Percentiles rank a stretch among this genome's conserved stretches.
These are phyloP conservation scores for Globisporangium spiculum DNA, from an alignment of 352 stramenopile genomes.

Conservation along the genomic window DNA sequence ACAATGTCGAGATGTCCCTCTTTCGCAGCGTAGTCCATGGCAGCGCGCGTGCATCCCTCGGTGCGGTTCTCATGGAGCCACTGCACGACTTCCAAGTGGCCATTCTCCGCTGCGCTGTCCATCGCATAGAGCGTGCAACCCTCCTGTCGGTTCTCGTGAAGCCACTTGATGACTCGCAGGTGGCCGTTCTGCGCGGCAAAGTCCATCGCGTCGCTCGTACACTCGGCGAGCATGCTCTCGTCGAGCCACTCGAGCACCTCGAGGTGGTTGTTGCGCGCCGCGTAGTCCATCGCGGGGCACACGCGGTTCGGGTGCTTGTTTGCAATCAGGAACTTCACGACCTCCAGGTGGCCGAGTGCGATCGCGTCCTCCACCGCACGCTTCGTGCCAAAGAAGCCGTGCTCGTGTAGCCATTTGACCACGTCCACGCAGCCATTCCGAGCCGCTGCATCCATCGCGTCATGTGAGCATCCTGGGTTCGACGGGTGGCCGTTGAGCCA, in stretches of 20 bases:
- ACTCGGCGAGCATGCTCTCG: constrained; percentile 8
- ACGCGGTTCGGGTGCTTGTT: constrained; percentile 4
- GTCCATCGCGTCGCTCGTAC: constrained; percentile 17
- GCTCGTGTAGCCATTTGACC: constrained; percentile 9
- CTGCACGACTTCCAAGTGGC: constrained; percentile 3
- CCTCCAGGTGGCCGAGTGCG: constrained; percentile 1
- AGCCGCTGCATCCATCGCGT: constrained; percentile 9
- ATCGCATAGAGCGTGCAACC: constrained; percentile 13
- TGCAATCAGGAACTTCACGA: constrained; percentile 6
- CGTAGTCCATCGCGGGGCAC: constrained; percentile 16
- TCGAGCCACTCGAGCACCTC: constrained; percentile 10
- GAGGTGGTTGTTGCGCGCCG: constrained; percentile 10
- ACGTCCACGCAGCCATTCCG: neutral
- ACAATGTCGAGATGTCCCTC: constrained; percentile 5
- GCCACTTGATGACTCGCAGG: constrained; percentile 50
- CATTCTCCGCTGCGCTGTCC: constrained; percentile 7
- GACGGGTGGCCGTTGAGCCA: constrained; percentile 1
- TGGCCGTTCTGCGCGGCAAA: constrained; percentile 34
- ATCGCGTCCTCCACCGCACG: constrained; percentile 10
- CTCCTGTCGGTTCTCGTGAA: constrained; percentile 39
- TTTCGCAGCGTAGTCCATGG: constrained; percentile 9
- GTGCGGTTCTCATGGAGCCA: constrained; percentile 4
- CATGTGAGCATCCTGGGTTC: neutral
- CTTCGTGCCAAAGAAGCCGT: constrained; percentile 1
- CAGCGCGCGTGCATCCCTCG: constrained; percentile 5